phyloP scores from a whole-genome alignment of 148 eudicot genomes.

The Pouteria glomerata region DNA sequence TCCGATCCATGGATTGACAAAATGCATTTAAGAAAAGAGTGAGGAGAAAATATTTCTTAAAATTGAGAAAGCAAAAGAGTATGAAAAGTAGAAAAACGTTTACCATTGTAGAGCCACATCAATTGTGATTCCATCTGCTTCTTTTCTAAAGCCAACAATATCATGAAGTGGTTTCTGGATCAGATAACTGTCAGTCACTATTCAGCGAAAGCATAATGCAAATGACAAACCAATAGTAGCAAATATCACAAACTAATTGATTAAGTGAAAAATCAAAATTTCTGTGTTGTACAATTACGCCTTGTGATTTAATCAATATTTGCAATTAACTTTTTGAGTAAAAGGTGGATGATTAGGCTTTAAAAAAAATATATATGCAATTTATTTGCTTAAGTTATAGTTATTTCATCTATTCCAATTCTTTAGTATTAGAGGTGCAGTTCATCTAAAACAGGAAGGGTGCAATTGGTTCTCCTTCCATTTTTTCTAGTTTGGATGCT shows the following conservation, averaged over 20 bases:
- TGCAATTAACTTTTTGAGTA: background rate
- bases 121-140: slow-evolving; percentile 66
- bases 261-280: background rate
- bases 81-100: slow-evolving; percentile 7
- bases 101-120: slow-evolving; percentile 94
- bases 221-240: background rate
- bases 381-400: background rate
- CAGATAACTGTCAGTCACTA: slow-evolving; percentile 24
- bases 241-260: background rate
- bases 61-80: background rate
- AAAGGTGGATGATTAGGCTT: slow-evolving; percentile 2
- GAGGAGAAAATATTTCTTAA: background rate
- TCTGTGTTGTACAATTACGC: background rate
- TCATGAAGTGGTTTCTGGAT: slow-evolving; percentile 86
- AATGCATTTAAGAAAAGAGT: background rate
- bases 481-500: background rate
- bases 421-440: background rate
- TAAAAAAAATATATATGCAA: background rate
- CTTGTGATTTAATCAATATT: background rate
- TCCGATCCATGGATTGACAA: background rate
- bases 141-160: slow-evolving; percentile 67
- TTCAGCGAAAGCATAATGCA: slow-evolving; percentile 7
- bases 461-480: background rate
- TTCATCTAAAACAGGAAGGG: background rate
- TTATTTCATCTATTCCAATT: background rate